Evolutionary conservation across 2,329 filamentous ascomycete genomes (phyloP).

Genomic region (Hypoxylon sp.): DNA sequence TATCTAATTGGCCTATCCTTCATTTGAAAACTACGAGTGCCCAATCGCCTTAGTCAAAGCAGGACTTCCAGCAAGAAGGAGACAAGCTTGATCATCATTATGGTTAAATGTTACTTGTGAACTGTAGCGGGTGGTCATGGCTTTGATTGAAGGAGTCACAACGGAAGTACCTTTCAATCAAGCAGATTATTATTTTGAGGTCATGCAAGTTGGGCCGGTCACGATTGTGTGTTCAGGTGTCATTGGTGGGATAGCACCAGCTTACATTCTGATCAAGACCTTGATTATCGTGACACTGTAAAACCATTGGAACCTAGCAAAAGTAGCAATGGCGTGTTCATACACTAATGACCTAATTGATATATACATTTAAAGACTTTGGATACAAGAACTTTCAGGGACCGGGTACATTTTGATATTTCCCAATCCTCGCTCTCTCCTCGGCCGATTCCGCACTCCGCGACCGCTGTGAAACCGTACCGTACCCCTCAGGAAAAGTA

Average conservation of each 20-base stretch:
- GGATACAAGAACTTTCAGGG: not conserved
- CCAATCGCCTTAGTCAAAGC: constrained; percentile 12
- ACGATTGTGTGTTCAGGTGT: constrained; percentile 7
- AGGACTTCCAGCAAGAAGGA: not conserved
- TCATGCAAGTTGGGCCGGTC: not conserved
- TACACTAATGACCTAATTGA: not conserved
- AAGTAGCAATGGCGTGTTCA: not conserved
- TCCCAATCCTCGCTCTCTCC: not conserved
- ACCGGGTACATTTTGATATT: not conserved
- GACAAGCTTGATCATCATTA: constrained; percentile 21
- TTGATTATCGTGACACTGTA: constrained; percentile 4
- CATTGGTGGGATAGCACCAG: constrained; percentile 14
- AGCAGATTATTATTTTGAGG: constrained; percentile 10
- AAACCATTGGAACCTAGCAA: not conserved
- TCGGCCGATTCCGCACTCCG: not conserved
- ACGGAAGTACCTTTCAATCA: constrained; percentile 13
- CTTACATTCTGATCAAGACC: constrained; percentile 17
- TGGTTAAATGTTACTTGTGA: constrained; percentile 6
- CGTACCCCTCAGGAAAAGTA: too few species aligned
- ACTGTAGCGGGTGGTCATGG: constrained; percentile 6
- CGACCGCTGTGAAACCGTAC: not conserved
- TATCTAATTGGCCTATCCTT: constrained; percentile 14
- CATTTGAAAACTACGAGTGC: not conserved
- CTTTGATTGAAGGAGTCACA: constrained; percentile 9
- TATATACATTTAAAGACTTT: not conserved